Evolutionary conservation across 23 red algal genomes (phyloP).

Genomic region (Chondrus crispus): DNA sequence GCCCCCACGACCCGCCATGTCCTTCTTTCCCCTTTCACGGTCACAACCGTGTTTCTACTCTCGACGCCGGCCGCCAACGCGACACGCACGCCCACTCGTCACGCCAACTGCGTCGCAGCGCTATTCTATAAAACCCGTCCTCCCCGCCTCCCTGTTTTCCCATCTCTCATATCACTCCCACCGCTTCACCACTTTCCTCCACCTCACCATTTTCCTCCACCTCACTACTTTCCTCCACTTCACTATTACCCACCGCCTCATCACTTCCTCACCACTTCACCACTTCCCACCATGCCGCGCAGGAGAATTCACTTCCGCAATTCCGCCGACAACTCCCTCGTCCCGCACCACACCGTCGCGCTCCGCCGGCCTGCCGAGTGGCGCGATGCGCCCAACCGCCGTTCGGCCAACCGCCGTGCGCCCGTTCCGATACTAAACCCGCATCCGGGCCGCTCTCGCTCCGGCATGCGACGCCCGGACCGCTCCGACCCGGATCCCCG

Average conservation of each 20-base stretch:
- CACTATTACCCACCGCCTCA: no score
- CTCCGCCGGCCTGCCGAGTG: no score
- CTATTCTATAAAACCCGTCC: no score
- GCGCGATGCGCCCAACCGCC: not conserved
- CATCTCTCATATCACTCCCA: not conserved
- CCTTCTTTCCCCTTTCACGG: no score
- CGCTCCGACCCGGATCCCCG: not conserved
- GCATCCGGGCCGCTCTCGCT: not conserved
- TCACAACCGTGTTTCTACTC: no score
- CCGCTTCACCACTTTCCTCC: not conserved
- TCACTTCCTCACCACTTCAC: no score
- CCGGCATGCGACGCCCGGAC: not conserved
- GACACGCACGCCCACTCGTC: no score
- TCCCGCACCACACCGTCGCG: not conserved
- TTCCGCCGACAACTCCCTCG: not conserved
- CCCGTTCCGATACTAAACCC: not conserved
- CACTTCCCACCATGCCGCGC: not conserved
- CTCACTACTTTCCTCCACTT: no score
- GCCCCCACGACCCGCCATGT: no score
- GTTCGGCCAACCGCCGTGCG: not conserved
- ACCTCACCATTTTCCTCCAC: not conserved
- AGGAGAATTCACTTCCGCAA: not conserved
- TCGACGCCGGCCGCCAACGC: no score
- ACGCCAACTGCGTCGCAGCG: no score
- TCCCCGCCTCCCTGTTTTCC: not conserved